A percentile compares a stretch with the other conserved stretches of the same genome.
These are phyloP conservation scores for Microbotryomycetes sp. DNA, from an alignment of 1,284 basidiomycete species.

Conservation along the genomic window DNA sequence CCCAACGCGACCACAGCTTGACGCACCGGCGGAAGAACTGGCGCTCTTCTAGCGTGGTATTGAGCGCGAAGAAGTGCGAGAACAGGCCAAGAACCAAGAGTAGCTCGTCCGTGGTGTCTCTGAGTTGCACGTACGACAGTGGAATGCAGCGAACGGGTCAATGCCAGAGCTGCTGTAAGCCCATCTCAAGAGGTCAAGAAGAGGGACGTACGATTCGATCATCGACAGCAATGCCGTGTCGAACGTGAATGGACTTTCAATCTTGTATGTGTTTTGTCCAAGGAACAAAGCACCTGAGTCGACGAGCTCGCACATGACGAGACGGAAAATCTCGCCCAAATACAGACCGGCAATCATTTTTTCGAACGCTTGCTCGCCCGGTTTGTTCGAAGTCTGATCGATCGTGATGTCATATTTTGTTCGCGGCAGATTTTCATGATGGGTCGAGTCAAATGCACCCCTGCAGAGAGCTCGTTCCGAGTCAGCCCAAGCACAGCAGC, in stretches of 20 bases:
- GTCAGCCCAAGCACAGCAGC: too few relatives aligned
- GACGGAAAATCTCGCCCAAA: slow-evolving; percentile 89
- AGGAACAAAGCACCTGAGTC: slow-evolving; percentile 95
- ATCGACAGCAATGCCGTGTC: slow-evolving; percentile 95
- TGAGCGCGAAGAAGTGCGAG: slow-evolving; percentile 78
- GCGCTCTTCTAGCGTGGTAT: slow-evolving; percentile 87
- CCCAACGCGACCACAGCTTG: slow-evolving; percentile 42
- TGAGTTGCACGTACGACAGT: slow-evolving; percentile 39
- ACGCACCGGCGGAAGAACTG: slow-evolving; percentile 86
- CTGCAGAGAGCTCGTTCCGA: slow-evolving; percentile 46
- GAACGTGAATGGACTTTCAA: slow-evolving; percentile 50
- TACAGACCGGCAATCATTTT: slow-evolving; percentile 99
- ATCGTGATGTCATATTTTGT: slow-evolving; percentile 92
- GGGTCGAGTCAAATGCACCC: slow-evolving; percentile 96
- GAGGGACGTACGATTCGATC: slow-evolving; percentile 69
- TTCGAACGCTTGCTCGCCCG: slow-evolving; percentile 88
- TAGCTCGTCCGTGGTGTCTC: slow-evolving; percentile 95
- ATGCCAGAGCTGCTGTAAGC: not conserved
- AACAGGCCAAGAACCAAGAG: slow-evolving; percentile 95
- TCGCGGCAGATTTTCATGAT: slow-evolving; percentile 76
- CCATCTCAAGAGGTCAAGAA: not conserved
- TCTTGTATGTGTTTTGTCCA: slow-evolving; percentile 62
- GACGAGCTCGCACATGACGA: slow-evolving; percentile 80
- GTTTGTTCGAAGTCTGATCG: slow-evolving; percentile 92
- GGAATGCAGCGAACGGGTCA: not conserved